Base-by-base conservation (phyloP, 2,329 filamentous ascomycete genomes). In the Bretziella fagacearum region DNA sequence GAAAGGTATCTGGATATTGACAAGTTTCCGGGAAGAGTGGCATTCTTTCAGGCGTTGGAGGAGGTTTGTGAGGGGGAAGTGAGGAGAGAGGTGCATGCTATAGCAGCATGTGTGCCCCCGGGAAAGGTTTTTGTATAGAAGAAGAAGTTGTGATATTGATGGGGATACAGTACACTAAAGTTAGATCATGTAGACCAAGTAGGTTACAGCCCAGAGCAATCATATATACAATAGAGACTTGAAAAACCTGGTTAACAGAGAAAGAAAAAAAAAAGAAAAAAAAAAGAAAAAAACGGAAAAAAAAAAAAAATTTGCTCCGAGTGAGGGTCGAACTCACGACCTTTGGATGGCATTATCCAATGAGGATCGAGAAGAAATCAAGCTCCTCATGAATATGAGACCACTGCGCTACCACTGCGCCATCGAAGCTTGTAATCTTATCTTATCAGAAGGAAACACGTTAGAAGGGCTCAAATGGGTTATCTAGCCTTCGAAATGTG, bases 51-150 rank as follows among this genome's bases (percentile, higher is more conserved):
- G n/a, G 13, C 22, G 7, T 29, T 43, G 23, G 23, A 43, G 23
- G 75, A 84, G 11, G 8, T 36, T n/a, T 36, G 33, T 17, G 33
- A 36, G 6, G 33, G 33, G 15, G 7, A n/a, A 15, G n/a, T n/a
- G n/a, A n/a, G 33, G 33, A 7, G 8, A 36, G 33, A 11, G 27
- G 27, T 10, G 27, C 5, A 17, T n/a, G 3, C n/a, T 36, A 4
- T n/a, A 36, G 33, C n/a, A n/a, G n/a, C n/a, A n/a, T n/a, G n/a
- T n/a, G 33, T n/a, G 8, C 33, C n/a, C 13, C 33, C 33, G 6
- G 33, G 33, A 2, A 36, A 36, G 8, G 33, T 36, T 8, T 36
- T 36, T 36, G 33, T 36, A 8, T 36, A 36, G 33, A n/a, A 18
- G 33, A 36, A 3, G 6, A 36, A n/a, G 15, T 13, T 11, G 11